These are phyloP conservation scores for Exophiala sp. DNA, from an alignment of 2,329 filamentous ascomycete genomes.

Conservation along the genomic window DNA sequence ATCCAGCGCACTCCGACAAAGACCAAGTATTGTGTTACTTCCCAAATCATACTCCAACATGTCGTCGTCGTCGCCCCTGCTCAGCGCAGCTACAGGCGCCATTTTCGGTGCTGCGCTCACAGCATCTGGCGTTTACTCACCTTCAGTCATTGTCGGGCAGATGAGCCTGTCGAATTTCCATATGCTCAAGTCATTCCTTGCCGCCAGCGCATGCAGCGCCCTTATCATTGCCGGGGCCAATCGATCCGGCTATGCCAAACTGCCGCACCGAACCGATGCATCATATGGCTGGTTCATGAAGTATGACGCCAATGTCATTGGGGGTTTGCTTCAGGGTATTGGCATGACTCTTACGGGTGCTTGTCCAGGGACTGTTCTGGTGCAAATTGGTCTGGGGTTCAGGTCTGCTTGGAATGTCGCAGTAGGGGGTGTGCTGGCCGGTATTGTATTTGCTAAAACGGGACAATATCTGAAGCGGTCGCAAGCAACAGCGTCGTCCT, in stretches of 20 bases:
- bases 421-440: slow-evolving; percentile 51
- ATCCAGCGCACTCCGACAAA: too few species aligned
- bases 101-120: slow-evolving; percentile 58
- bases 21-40: too few species aligned
- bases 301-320: slow-evolving; percentile 61
- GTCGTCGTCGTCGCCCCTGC: slow-evolving; percentile 22
- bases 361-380: slow-evolving; percentile 60
- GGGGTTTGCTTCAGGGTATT: slow-evolving; percentile 56
- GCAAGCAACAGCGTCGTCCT: background rate
- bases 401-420: slow-evolving; percentile 49
- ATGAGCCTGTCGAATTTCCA: slow-evolving; percentile 57
- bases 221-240: slow-evolving; percentile 46
- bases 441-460: slow-evolving; percentile 35
- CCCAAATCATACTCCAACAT: background rate
- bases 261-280: slow-evolving; percentile 48
- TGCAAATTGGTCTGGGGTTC: slow-evolving; percentile 53
- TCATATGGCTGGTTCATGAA: slow-evolving; percentile 48
- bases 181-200: slow-evolving; percentile 60
- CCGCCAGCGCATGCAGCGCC: slow-evolving; percentile 57
- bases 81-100: slow-evolving; percentile 45
- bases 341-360: slow-evolving; percentile 62
- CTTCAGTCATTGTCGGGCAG: slow-evolving; percentile 56
- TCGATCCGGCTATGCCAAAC: slow-evolving; percentile 39
- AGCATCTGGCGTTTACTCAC: slow-evolving; percentile 55
- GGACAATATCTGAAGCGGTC: slow-evolving; percentile 13